These are phyloP conservation scores for Colletotrichum limetticola DNA, from an alignment of 2,329 filamentous ascomycete species.

Conservation along the genomic window DNA sequence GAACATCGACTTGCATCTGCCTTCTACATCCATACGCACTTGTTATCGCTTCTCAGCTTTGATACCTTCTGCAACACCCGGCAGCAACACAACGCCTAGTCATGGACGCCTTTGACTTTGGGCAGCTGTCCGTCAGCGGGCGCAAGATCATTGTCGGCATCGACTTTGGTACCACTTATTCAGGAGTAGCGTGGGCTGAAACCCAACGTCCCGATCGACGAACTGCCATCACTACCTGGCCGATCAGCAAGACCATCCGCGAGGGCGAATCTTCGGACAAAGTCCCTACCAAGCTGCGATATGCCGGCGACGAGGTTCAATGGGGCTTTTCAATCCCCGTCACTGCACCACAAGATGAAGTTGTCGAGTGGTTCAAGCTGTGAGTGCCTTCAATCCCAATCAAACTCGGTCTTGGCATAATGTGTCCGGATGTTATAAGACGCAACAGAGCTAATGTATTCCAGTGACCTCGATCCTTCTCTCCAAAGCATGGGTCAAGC, in stretches of 20 bases:
- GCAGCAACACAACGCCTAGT: background rate
- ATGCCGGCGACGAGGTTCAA: constrained; percentile 52
- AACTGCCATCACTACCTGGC: constrained; percentile 57
- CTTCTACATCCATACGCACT: background rate
- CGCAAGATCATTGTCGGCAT: constrained; percentile 62
- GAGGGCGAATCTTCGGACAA: constrained; percentile 55
- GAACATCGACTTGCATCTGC: background rate
- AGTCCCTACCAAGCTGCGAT: constrained; percentile 61
- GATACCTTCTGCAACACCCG: background rate
- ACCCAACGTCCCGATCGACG: constrained; percentile 53
- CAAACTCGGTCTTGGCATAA: background rate
- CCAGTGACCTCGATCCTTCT: constrained; percentile 50
- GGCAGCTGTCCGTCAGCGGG: constrained; percentile 45
- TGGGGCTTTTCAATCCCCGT: constrained; percentile 63
- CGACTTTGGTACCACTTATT: constrained; percentile 68
- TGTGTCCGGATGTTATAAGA: too few relatives aligned
- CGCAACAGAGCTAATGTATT: background rate
- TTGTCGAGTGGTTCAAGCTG: constrained; percentile 63
- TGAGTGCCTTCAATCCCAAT: constrained; percentile 41
- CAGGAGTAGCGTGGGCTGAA: constrained; percentile 63
- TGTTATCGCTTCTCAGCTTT: background rate
- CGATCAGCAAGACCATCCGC: constrained; percentile 47
- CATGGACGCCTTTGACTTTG: constrained; percentile 48
- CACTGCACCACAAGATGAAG: constrained; percentile 49
- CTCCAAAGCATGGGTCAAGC: constrained; percentile 46